phyloP scores from a whole-genome alignment of 345 rosid species.

The Corchorus olitorius region DNA sequence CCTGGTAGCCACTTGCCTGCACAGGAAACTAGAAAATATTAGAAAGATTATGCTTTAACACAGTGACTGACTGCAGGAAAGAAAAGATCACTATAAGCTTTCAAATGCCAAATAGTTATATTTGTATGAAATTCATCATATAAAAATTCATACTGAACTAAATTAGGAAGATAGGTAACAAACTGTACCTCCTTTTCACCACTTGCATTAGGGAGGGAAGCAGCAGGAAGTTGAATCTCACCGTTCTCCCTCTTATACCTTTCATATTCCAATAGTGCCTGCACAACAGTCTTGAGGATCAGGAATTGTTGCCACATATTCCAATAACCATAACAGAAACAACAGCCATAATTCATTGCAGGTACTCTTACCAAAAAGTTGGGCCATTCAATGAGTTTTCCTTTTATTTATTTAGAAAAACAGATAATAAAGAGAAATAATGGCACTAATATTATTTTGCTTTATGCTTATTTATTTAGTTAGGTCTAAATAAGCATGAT shows the following conservation, averaged over 20 bases:
- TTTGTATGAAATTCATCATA: not conserved
- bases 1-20: constrained; percentile 54
- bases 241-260: constrained; percentile 66
- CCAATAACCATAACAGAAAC: not conserved
- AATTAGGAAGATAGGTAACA: constrained; percentile 8
- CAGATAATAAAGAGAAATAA: not conserved
- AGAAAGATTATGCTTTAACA: constrained; percentile 1
- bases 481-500: constrained; percentile 1
- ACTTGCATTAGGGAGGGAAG: constrained; percentile 50
- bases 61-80: not conserved
- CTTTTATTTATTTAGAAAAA: not conserved
- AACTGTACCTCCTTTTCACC: constrained; percentile 73
- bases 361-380: not conserved
- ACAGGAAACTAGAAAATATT: constrained; percentile 18
- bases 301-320: not conserved
- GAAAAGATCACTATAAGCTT: not conserved
- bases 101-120: not conserved
- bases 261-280: constrained; percentile 92
- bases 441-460: not conserved
- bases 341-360: not conserved
- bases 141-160: constrained; percentile 10
- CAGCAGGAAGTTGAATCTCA: constrained; percentile 70
- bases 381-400: not conserved
- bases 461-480: not conserved
- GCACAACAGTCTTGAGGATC: constrained; percentile 29